Percentiles rank a stretch among this genome's conserved stretches.
These are phyloP conservation scores for Gloeophyllum trabeum DNA, from an alignment of 768 basidiomycete species.

Conservation along the genomic window DNA sequence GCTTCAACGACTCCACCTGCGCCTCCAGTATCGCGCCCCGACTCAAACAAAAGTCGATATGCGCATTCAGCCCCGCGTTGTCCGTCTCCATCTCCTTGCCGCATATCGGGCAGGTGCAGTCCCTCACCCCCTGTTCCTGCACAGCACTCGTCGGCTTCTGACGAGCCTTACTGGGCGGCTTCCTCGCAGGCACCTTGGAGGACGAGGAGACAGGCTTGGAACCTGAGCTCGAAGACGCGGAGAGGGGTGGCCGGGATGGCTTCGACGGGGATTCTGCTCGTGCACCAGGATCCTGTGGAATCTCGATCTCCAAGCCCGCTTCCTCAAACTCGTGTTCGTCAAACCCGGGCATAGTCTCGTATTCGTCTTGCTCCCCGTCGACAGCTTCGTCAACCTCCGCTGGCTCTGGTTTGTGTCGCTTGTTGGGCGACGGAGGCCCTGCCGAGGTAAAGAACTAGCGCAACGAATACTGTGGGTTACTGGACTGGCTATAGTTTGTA, in stretches of 20 bases:
- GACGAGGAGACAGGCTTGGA: background rate
- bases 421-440: conserved; percentile 7
- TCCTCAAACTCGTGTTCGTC: conserved; percentile 9
- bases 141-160: conserved; percentile 20
- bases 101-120: conserved; percentile 86
- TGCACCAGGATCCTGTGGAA: background rate
- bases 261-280: background rate
- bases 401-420: conserved; percentile 8
- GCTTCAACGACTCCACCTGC: conserved; percentile 25
- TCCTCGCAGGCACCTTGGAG: background rate
- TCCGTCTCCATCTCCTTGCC: conserved; percentile 46
- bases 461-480: conserved; percentile 5
- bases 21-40: conserved; percentile 67
- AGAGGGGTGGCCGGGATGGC: background rate
- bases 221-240: background rate
- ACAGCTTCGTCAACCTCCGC: background rate
- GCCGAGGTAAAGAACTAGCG: conserved; percentile 2
- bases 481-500: conserved; percentile 3
- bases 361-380: background rate
- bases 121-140: no score
- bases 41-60: conserved; percentile 85
- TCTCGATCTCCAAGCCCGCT: background rate
- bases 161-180: conserved; percentile 4
- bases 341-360: conserved; percentile 14
- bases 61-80: conserved; percentile 75